phyloP scores from a whole-genome alignment of 495 filamentous ascomycete species.

The Talaromyces proteolyticus region DNA sequence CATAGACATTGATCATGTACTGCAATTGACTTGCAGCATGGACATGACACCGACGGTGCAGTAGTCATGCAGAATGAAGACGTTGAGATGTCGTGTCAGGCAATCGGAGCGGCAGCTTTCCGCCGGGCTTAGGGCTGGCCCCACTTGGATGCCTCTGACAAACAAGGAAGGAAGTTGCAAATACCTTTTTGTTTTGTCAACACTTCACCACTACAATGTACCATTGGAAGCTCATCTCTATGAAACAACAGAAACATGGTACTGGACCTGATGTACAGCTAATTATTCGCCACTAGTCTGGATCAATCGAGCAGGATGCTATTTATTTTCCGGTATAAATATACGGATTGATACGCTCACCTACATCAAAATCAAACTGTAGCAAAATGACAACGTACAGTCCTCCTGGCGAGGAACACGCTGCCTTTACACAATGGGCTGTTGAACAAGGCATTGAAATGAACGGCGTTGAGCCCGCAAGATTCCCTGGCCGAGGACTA shows the following conservation, averaged over 20 bases:
- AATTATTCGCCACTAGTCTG: too few relatives aligned
- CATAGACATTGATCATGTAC: not conserved
- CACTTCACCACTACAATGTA: too few relatives aligned
- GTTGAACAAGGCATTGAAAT: slow-evolving; percentile 48
- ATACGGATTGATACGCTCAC: too few relatives aligned
- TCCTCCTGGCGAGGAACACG: slow-evolving; percentile 38
- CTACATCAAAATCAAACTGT: not conserved
- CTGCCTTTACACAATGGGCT: slow-evolving; percentile 59
- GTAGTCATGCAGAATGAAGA: not conserved
- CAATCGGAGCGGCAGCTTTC: not conserved
- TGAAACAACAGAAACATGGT: too few relatives aligned
- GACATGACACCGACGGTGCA: not conserved
- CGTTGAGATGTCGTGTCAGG: not conserved
- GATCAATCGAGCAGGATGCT: too few relatives aligned
- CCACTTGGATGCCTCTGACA: not conserved
- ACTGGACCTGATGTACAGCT: too few relatives aligned
- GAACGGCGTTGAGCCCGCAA: slow-evolving; percentile 52
- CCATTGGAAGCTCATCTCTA: too few relatives aligned
- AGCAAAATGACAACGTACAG: slow-evolving; percentile 25
- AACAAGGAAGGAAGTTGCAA: not conserved
- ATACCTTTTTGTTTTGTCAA: not conserved
- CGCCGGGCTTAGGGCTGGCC: not conserved
- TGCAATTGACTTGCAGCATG: not conserved
- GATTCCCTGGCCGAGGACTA: slow-evolving; percentile 61
- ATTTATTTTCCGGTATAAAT: too few relatives aligned